Base-by-base conservation (phyloP, 192 early-diverging fungal species). In the Kappamyces sp. region DNA sequence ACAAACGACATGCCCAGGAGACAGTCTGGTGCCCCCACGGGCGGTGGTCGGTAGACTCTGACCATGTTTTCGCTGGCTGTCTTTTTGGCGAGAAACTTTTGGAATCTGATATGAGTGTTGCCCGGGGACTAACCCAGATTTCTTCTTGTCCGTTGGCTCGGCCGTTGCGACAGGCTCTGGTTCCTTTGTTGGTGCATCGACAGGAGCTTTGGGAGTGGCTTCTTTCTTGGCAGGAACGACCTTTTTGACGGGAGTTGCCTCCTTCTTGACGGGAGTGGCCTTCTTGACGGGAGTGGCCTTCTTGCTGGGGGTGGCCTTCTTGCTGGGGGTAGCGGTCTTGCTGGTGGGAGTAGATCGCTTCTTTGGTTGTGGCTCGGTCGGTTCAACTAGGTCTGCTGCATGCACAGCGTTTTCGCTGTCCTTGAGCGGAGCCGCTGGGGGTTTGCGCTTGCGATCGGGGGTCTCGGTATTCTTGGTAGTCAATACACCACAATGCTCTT, bases 1-100 rank as follows among this genome's bases (percentile, higher is more conserved):
- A 99, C 97, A 86, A 99, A 97, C 0, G 89, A 85, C 51, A 85
- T 63, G 12, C 86, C 90, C 50, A 69, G 41, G 3, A 59, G 31
- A 33, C 57, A 58, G 37, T 59, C 39, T 59, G 33, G 34, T 12
- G 40, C 52, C 0, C 52, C 57, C 9, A 47, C 35, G n/a, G 57
- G 57, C 9, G 55, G 15, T 1, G 55, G 55, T 40, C 55, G 13
- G 0, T 36, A 35, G 36, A 57, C 55, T 13, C 32, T 57, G 33
- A 35, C 55, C 9, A 35, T 23, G 32, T 40, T 7, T 44, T 40
- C 32, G 3, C 3, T 8, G 13, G 55, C 55, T 41, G 23, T 23
- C 23, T 40, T 57, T n/a, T 15, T 57, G 3, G 55, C 55, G 8
- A 15, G 15, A 40, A 35, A 57, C 47, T 57, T 35, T 35, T 40